Conservation (phyloP, 2,329 filamentous ascomycete genomes). For the Aphanocladium album region DNA sequence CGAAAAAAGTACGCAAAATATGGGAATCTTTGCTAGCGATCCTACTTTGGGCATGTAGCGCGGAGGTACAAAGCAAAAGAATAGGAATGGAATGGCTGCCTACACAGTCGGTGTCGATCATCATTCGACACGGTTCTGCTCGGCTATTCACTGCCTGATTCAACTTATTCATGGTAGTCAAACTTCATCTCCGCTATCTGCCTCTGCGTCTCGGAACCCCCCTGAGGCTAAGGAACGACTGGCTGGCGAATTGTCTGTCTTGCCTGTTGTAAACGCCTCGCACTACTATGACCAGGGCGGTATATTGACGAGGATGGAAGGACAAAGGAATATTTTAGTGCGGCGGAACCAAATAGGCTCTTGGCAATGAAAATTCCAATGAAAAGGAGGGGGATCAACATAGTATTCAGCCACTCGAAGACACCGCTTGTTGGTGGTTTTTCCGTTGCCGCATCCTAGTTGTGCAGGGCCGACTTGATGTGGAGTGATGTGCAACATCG, state of each 20-base stretch:
- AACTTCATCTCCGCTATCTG: not conserved
- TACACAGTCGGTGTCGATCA: not conserved
- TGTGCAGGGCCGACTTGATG: not conserved
- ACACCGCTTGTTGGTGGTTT: conserved; percentile 10
- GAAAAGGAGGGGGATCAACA: not conserved
- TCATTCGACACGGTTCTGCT: not conserved
- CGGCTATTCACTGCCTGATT: not conserved
- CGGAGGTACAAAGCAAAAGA: no score
- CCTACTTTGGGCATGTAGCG: no score
- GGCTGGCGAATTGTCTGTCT: not conserved
- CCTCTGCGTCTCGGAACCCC: not conserved
- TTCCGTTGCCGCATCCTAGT: not conserved
- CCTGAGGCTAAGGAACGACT: not conserved
- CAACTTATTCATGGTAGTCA: not conserved
- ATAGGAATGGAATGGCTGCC: no score
- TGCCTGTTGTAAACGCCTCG: not conserved
- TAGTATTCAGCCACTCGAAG: not conserved
- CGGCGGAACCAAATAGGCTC: not conserved
- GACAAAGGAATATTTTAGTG: not conserved
- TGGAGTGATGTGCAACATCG: not conserved
- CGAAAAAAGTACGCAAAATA: not conserved
- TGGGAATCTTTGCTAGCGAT: not conserved
- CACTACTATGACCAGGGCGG: not conserved
- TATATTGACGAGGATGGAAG: not conserved
- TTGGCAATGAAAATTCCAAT: not conserved